These are phyloP conservation scores for Capsella bursapastoris DNA, from an alignment of 345 rosid species.

Conservation along the genomic window DNA sequence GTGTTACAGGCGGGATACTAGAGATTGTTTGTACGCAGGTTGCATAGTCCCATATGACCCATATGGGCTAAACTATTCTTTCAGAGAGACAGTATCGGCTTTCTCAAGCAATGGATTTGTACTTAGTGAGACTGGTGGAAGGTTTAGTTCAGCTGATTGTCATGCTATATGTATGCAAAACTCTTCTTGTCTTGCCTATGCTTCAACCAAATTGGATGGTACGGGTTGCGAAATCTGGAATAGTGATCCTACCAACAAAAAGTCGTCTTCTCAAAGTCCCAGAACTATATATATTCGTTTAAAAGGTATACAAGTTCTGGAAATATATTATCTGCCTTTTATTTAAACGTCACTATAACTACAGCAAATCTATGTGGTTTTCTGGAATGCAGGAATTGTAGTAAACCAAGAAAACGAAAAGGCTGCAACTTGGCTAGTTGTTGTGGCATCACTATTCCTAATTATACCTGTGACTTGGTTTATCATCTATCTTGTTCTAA, in stretches of 20 bases:
- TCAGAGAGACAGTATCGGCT: constrained; percentile 1
- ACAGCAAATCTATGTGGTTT: not conserved
- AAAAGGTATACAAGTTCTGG: constrained; percentile 8
- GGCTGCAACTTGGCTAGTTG: constrained; percentile 39
- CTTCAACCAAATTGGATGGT: constrained; percentile 41
- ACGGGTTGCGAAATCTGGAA: constrained; percentile 55
- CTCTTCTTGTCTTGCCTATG: constrained; percentile 54
- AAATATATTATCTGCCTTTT: not conserved
- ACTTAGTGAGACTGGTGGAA: constrained; percentile 32
- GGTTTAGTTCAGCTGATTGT: constrained; percentile 40
- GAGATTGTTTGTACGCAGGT: not conserved
- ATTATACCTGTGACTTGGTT: constrained; percentile 32
- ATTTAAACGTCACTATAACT: not conserved
- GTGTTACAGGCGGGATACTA: not conserved
- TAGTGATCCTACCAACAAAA: constrained; percentile 7
- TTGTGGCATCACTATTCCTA: constrained; percentile 34
- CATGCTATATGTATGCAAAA: constrained; percentile 36
- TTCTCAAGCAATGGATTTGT: constrained; percentile 28
- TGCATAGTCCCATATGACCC: not conserved
- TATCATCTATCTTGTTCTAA: constrained; percentile 25
- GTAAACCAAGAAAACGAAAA: not conserved
- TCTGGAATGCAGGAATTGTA: constrained; percentile 10
- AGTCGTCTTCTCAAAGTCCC: constrained; percentile 6
- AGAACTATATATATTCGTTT: constrained; percentile 26
- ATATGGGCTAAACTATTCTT: not conserved